These are phyloP conservation scores for Phycomyces nitens DNA, from an alignment of 192 early-diverging fungal species.

Conservation along the genomic window DNA sequence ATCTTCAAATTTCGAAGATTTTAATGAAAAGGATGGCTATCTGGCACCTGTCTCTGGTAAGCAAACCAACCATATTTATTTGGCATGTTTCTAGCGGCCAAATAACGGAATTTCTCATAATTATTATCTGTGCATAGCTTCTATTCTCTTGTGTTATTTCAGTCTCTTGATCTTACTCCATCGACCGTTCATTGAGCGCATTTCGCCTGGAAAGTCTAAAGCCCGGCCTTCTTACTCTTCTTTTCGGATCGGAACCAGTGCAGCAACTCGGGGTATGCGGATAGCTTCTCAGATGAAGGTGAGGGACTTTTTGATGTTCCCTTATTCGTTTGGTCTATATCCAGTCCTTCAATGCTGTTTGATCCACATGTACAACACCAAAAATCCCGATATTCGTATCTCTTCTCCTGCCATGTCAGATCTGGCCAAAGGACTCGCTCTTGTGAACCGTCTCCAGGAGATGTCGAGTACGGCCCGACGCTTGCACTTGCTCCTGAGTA, in stretches of 20 bases:
- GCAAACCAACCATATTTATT: neutral
- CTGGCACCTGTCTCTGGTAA: conserved; percentile 32
- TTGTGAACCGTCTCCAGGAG: conserved; percentile 15
- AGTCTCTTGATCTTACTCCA: conserved; percentile 33
- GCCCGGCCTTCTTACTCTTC: conserved; percentile 26
- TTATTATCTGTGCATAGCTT: conserved; percentile 15
- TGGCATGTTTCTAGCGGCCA: too few relatives aligned
- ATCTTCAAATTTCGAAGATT: conserved; percentile 18
- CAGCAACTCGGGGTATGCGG: conserved; percentile 26
- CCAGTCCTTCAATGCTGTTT: conserved; percentile 30
- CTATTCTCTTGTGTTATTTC: conserved; percentile 34
- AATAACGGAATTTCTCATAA: too few relatives aligned
- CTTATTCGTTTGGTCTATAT: conserved; percentile 32
- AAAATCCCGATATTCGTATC: conserved; percentile 25
- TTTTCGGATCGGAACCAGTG: conserved; percentile 31
- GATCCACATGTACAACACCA: conserved; percentile 35
- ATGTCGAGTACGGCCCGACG: conserved; percentile 27
- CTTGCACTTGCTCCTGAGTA: conserved; percentile 16
- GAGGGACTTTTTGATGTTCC: conserved; percentile 32
- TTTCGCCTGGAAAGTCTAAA: conserved; percentile 9
- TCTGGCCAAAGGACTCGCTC: conserved; percentile 12
- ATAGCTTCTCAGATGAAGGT: conserved; percentile 23
- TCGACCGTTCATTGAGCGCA: conserved; percentile 35
- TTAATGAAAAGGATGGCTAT: conserved; percentile 22
- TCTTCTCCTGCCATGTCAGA: conserved; percentile 22